These are phyloP conservation scores for Cyberlindnera amylophila DNA, from an alignment of 805 yeast genomes.

Conservation along the genomic window DNA sequence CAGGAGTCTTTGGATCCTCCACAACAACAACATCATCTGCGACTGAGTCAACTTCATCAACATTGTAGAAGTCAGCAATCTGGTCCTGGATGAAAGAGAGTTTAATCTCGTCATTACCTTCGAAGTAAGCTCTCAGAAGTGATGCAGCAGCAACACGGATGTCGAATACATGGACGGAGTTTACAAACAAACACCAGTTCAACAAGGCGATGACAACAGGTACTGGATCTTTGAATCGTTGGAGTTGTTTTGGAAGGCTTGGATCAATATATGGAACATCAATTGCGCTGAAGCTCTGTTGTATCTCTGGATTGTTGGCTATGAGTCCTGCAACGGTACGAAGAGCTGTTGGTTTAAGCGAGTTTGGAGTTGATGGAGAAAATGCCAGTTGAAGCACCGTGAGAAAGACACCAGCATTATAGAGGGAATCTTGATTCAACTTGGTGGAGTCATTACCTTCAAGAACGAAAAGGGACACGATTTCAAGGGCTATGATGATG, in stretches of 20 bases:
- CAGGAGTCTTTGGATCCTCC: conserved; percentile 1
- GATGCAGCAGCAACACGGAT: conserved; percentile 69
- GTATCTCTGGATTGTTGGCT: conserved; percentile 60
- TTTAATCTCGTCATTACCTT: conserved; percentile 59
- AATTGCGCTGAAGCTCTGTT: conserved; percentile 66
- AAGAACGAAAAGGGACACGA: conserved; percentile 65
- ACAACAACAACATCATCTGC: background rate
- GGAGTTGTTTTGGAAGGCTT: conserved; percentile 39
- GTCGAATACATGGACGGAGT: conserved; percentile 82
- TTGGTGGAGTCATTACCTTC: conserved; percentile 67
- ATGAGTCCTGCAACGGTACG: conserved; percentile 76
- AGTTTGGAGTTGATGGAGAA: conserved; percentile 56
- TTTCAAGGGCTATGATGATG: conserved; percentile 62
- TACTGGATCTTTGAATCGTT: conserved; percentile 34
- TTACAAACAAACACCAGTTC: conserved; percentile 76
- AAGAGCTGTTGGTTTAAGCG: conserved; percentile 64
- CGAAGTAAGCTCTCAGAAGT: conserved; percentile 65
- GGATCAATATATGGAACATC: conserved; percentile 94
- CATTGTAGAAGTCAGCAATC: conserved; percentile 39
- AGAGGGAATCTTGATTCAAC: conserved; percentile 57
- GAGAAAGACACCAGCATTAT: conserved; percentile 59
- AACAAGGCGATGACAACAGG: conserved; percentile 75
- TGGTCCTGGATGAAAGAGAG: conserved; percentile 65
- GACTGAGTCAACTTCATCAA: conserved; percentile 4
- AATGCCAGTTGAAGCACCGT: conserved; percentile 69